Evolutionary conservation across 441 rosid species (phyloP).

Genomic region (Croton setiger): DNA sequence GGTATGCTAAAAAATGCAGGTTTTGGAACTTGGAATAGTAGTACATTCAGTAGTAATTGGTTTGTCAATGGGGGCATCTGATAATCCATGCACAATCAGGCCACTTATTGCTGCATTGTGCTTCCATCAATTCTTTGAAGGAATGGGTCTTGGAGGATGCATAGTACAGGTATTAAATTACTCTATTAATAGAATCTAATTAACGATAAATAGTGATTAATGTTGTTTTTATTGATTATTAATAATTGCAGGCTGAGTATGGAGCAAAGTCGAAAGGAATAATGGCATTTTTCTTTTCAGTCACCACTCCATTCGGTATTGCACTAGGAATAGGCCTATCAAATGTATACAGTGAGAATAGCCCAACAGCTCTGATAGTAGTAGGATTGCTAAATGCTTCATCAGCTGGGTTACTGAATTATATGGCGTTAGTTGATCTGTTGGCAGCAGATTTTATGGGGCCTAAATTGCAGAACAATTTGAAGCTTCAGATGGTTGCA

Average conservation of each 20-base stretch:
- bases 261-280: conserved; percentile 21
- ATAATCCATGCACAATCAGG: conserved; percentile 37
- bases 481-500: conserved; percentile 36
- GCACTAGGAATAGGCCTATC: conserved; percentile 31
- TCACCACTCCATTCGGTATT: conserved; percentile 35
- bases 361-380: conserved; percentile 36
- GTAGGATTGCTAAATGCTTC: conserved; percentile 40
- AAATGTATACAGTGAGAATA: conserved; percentile 18
- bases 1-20: conserved; percentile 18
- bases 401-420: conserved; percentile 46
- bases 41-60: conserved; percentile 55
- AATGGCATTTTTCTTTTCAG: conserved; percentile 35
- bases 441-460: conserved; percentile 47
- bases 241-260: conserved; percentile 30
- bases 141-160: conserved; percentile 51
- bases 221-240: no score
- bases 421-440: conserved; percentile 48
- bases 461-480: conserved; percentile 37
- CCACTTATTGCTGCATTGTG: conserved; percentile 42
- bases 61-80: conserved; percentile 40
- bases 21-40: conserved; percentile 44
- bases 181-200: no score
- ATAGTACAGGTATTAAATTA: conserved; percentile 20
- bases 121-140: conserved; percentile 53
- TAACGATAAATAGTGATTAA: not conserved